Percentiles rank a stretch among this genome's conserved stretches.
phyloP scores from a whole-genome alignment of 805 yeast genomes.

The Ogataea neopini region DNA sequence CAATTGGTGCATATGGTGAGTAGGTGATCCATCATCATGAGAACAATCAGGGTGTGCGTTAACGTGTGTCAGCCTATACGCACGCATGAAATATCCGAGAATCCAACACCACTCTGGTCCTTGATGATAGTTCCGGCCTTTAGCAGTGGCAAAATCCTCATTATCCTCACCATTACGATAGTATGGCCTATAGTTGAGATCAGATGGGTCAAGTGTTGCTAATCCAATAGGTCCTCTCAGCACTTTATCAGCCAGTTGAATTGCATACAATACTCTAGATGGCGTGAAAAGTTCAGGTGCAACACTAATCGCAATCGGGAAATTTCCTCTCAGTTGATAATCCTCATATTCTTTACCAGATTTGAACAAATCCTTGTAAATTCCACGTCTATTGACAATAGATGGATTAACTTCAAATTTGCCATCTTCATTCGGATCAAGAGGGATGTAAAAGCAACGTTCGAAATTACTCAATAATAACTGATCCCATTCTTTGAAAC shows the following conservation, averaged over 20 bases:
- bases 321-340: conserved; percentile 90
- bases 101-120: conserved; percentile 99
- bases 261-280: conserved; percentile 59
- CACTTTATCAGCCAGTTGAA: conserved; percentile 67
- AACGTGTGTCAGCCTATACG: conserved; percentile 58
- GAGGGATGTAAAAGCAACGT: conserved; percentile 73
- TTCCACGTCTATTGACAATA: conserved; percentile 85
- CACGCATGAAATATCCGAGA: conserved; percentile 83
- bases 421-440: conserved; percentile 57
- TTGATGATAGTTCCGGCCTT: conserved; percentile 96
- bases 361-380: conserved; percentile 82
- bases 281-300: conserved; percentile 88
- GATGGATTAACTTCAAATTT: conserved; percentile 60
- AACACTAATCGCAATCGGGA: conserved; percentile 88
- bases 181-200: conserved; percentile 88
- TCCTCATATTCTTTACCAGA: conserved; percentile 91
- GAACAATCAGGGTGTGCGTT: conserved; percentile 38
- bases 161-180: conserved; percentile 79
- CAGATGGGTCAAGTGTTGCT: conserved; percentile 90
- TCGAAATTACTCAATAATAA: conserved; percentile 76
- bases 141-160: conserved; percentile 86
- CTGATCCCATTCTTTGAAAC: conserved; percentile 71
- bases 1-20: conserved; percentile 55
- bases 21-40: conserved; percentile 39
- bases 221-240: conserved; percentile 91